Base-by-base conservation (phyloP, 2,329 filamentous ascomycete species). In the Fusarium falciforme region DNA sequence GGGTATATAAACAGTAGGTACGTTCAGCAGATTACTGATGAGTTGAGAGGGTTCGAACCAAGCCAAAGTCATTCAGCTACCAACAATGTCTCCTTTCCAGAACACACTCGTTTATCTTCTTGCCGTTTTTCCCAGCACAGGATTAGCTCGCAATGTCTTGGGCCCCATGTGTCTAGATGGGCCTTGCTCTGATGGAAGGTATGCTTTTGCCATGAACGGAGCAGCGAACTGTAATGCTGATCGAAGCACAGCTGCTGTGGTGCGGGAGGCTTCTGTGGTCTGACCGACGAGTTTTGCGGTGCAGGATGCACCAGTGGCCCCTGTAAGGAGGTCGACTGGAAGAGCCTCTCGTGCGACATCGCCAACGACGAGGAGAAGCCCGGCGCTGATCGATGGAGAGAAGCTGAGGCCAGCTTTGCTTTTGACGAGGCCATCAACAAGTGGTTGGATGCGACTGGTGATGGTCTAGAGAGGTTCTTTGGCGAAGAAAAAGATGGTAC, bases 271-370 rank as follows among this genome's bases (percentile, higher is more conserved):
- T 59, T 33, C 31, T 49, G 62, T 16, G 54, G 54, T 10, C 35
- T 44, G 31, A 58, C 31, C 16, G 62, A 64, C 11, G 31, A 59
- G 5, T 49, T 49, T 20, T 59, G 62, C n/a, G 54, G 62, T 11
- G 62, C 38, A 14, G 54, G 62, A 4, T 64, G 62, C 62, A 49
- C 62, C 22, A 59, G 40, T 17, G 52, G 62, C 2, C 62, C 62
- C 16, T 59, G 62, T 14, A n/a, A 58, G 31, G 38, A 64, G 11
- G 31, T 40, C 29, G 35, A 64, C 11, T 64, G 40, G 40, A 42
- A 35, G 49, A 47, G 33, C 17, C 54, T 49, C 62, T 55, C 42
- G 6, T 64, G 62, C 22, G 31, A 44, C 6, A 35, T 64, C 31
- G 54, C 62, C 10, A 57, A 59, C 11, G 40, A 59, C 17, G 35